These are phyloP conservation scores for Auriscalpium microsporum DNA, from an alignment of 768 basidiomycete species.

Conservation along the genomic window DNA sequence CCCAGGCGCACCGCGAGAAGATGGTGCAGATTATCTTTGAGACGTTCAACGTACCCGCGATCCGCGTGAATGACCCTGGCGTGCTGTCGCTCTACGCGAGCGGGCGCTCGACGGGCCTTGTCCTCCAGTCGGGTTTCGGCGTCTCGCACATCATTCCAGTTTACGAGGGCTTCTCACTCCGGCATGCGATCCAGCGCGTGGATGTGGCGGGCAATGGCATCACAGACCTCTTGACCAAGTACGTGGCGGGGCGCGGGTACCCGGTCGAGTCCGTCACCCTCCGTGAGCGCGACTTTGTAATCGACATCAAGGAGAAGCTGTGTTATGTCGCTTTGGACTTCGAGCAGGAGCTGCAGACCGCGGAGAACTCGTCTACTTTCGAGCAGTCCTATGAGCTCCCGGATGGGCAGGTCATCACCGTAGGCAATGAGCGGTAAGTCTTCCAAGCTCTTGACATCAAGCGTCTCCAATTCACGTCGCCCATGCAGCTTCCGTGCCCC, in stretches of 20 bases:
- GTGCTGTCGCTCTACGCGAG: slow-evolving; percentile 78
- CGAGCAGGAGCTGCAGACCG: slow-evolving; percentile 85
- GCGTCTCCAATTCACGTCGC: not conserved
- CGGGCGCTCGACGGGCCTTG: slow-evolving; percentile 88
- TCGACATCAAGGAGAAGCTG: slow-evolving; percentile 90
- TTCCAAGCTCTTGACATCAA: not conserved
- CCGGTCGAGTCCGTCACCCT: slow-evolving; percentile 69
- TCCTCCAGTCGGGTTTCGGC: slow-evolving; percentile 92
- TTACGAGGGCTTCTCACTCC: slow-evolving; percentile 87
- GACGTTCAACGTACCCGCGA: slow-evolving; percentile 64
- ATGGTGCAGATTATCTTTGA: slow-evolving; percentile 74
- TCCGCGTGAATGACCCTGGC: slow-evolving; percentile 65
- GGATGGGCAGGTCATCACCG: slow-evolving; percentile 86
- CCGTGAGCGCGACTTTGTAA: slow-evolving; percentile 85
- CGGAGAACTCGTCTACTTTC: slow-evolving; percentile 75
- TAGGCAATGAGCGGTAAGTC: slow-evolving; percentile 50
- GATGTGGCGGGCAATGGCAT: slow-evolving; percentile 89
- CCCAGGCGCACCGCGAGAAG: slow-evolving; percentile 62
- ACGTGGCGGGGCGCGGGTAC: slow-evolving; percentile 84
- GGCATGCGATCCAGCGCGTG: slow-evolving; percentile 85
- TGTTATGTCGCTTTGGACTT: slow-evolving; percentile 93
- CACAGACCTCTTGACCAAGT: slow-evolving; percentile 76
- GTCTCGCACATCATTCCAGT: slow-evolving; percentile 93
- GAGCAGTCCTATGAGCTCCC: slow-evolving; percentile 93
- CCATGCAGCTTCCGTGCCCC: slow-evolving; percentile 40